These are phyloP conservation scores for Sclerotinia subarctica DNA, from an alignment of 2,329 filamentous ascomycete genomes.

Conservation along the genomic window DNA sequence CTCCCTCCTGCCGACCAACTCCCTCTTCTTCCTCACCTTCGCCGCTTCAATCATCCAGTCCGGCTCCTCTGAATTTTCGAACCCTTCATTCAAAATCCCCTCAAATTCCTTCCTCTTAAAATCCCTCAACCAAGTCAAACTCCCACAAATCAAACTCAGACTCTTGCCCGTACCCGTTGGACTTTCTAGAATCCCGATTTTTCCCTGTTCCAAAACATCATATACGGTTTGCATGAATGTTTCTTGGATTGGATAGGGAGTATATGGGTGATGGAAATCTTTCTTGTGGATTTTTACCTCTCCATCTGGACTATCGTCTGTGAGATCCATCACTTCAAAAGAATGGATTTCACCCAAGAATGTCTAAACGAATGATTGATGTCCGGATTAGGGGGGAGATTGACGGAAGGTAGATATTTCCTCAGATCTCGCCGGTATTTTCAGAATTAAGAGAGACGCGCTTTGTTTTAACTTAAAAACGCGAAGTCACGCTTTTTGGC, in stretches of 20 bases:
- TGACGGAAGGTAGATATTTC: no score
- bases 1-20: conserved; percentile 53
- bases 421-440: neutral
- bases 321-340: neutral
- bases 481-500: conserved; percentile 20
- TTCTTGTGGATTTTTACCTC: neutral
- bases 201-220: conserved; percentile 61
- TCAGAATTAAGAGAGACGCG: conserved; percentile 5
- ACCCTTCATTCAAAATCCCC: neutral
- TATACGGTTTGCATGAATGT: conserved; percentile 70
- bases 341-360: neutral
- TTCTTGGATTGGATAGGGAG: conserved; percentile 67
- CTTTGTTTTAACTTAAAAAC: neutral
- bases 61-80: conserved; percentile 55
- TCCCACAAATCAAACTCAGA: conserved; percentile 67
- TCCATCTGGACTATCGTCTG: neutral
- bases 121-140: conserved; percentile 69
- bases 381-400: neutral
- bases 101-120: conserved; percentile 48
- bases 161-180: conserved; percentile 73
- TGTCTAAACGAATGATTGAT: neutral
- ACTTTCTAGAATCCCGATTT: conserved; percentile 70
- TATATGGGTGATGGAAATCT: conserved; percentile 67
- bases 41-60: conserved; percentile 67
- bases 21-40: conserved; percentile 52